These are phyloP conservation scores for Rhamnella rubrinervis DNA, from an alignment of 331 rosid genomes.

Conservation along the genomic window DNA sequence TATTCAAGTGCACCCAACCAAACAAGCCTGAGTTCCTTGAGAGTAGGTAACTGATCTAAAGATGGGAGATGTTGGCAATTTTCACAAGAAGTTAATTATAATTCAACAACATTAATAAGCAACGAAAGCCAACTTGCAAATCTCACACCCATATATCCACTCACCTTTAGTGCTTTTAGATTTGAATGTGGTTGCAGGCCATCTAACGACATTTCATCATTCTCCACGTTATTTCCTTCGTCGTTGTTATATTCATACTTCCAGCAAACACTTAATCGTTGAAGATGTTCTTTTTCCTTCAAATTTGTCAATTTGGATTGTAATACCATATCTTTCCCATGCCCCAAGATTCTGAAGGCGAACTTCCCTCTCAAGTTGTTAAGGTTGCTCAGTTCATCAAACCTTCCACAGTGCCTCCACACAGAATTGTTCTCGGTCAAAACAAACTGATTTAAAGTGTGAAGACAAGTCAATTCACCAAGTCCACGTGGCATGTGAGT, in stretches of 20 bases:
- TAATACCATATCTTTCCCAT: not conserved
- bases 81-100: rapidly evolving
- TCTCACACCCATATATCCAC: conserved; percentile 1
- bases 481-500: conserved; percentile 32
- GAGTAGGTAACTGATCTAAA: not conserved
- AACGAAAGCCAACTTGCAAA: not conserved
- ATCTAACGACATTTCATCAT: conserved; percentile 8
- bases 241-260: too few relatives aligned
- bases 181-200: conserved; percentile 27
- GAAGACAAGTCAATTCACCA: conserved; percentile 12
- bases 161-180: conserved; percentile 4
- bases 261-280: not conserved
- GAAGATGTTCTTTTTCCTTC: not conserved
- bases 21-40: rapidly evolving
- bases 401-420: not conserved
- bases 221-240: not conserved
- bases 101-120: conserved; percentile 11
- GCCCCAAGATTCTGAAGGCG: not conserved
- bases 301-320: not conserved
- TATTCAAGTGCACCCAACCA: not conserved
- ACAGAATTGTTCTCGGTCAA: not conserved
- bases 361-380: not conserved
- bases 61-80: conserved; percentile 5
- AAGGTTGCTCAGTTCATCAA: not conserved
- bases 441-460: not conserved